Evolutionary conservation across 169 alveolate genomes (phyloP).

Genomic region (Plasmodium cynomolgi): DNA sequence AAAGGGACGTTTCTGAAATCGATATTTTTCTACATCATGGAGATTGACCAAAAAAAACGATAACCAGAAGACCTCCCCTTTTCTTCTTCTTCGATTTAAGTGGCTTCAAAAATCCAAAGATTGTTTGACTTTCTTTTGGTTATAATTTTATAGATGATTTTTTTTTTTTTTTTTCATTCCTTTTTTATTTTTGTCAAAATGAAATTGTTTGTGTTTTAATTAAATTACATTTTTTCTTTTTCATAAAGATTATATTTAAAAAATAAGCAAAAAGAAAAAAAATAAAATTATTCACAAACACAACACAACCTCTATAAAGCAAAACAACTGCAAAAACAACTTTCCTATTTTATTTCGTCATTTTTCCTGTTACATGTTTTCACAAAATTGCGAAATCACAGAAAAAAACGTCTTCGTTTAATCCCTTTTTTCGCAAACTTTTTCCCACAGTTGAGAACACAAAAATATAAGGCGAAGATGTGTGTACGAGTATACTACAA

Average conservation of each 20-base stretch:
- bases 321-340: neutral
- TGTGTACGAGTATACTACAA: constrained; percentile 47
- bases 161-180: neutral
- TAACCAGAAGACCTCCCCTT: neutral
- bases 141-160: neutral
- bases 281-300: neutral
- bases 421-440: neutral
- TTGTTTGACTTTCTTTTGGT: neutral
- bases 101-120: neutral
- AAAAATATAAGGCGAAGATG: constrained; percentile 14
- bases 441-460: neutral
- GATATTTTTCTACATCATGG: neutral
- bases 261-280: neutral
- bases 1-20: neutral
- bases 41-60: neutral
- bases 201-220: neutral
- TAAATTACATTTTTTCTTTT: neutral
- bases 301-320: neutral
- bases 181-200: neutral
- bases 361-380: neutral
- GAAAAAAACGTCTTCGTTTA: neutral
- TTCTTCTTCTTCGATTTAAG: neutral
- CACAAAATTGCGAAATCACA: neutral
- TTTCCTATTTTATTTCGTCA: neutral
- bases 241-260: neutral